A percentile compares a stretch with the other conserved stretches of the same genome.
Evolutionary conservation across 352 stramenopile genomes (phyloP).

Genomic region (Halophytophthora polymorphica): DNA sequence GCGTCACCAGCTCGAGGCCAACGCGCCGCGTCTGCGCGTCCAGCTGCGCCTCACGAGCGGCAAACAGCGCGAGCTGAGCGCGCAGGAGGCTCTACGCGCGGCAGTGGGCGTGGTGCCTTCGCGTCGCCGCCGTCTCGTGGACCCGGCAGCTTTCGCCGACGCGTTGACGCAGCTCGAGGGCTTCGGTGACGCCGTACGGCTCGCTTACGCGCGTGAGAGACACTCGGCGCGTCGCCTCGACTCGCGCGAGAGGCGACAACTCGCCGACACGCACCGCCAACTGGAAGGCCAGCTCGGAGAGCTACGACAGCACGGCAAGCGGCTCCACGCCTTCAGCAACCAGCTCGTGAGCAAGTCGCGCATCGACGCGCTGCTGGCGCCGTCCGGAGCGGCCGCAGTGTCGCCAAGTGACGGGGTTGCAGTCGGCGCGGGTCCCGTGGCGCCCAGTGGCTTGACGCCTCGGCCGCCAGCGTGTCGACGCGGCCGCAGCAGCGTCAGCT

Average conservation of each 20-base stretch:
- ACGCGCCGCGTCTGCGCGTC: constrained; percentile 40
- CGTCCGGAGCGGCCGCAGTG: background rate
- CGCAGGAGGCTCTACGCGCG: constrained; percentile 45
- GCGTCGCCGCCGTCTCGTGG: constrained; percentile 39
- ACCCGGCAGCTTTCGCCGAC: constrained; percentile 47
- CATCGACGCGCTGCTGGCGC: constrained; percentile 30
- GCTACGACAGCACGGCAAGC: constrained; percentile 28
- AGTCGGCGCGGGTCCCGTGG: too few species aligned
- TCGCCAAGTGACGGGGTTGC: background rate
- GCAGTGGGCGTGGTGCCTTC: constrained; percentile 28
- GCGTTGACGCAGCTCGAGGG: constrained; percentile 52
- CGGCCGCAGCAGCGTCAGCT: background rate
- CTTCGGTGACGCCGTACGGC: constrained; percentile 51
- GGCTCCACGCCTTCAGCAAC: constrained; percentile 67
- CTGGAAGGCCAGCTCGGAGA: constrained; percentile 43
- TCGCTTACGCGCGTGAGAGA: constrained; percentile 39
- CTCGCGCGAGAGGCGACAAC: constrained; percentile 25
- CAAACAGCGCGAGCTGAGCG: constrained; percentile 36
- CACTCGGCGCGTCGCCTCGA: constrained; percentile 33
- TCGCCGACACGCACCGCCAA: constrained; percentile 28
- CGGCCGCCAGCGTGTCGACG: too few species aligned
- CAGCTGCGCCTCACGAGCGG: constrained; percentile 59
- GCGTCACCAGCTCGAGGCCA: constrained; percentile 48
- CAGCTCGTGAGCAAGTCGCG: constrained; percentile 54
- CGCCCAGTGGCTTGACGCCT: too few species aligned